These are phyloP conservation scores for Przewalskia tangutica DNA, from an alignment of 257 asterid genomes.

Conservation along the genomic window DNA sequence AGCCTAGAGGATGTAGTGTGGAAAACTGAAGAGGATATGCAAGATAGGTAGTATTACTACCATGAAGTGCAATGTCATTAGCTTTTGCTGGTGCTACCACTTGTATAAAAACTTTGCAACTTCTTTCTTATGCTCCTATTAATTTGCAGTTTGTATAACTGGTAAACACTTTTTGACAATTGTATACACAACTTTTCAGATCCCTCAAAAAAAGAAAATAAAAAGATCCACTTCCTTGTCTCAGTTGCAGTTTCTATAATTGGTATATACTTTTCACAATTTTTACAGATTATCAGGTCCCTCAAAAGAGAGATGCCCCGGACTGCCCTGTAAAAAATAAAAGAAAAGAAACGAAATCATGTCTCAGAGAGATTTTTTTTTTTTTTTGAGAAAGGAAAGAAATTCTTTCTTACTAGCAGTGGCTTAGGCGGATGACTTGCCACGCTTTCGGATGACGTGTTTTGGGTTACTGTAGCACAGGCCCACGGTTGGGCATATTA, in stretches of 20 bases:
- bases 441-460: too few species aligned
- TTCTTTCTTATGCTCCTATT: background rate
- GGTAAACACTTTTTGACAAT: background rate
- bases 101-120: background rate
- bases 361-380: too few species aligned
- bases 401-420: too few species aligned
- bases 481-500: too few species aligned
- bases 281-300: background rate
- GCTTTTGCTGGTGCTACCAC: background rate
- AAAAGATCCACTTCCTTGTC: background rate
- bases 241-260: background rate
- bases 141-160: slow-evolving; percentile 2
- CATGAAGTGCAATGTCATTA: background rate
- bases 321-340: too few species aligned
- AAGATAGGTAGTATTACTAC: slow-evolving; percentile 29
- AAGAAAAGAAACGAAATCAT: too few species aligned
- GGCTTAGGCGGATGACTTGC: too few species aligned
- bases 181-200: background rate
- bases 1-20: slow-evolving; percentile 77
- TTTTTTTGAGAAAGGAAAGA: too few species aligned
- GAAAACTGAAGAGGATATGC: slow-evolving; percentile 91
- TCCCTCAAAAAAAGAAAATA: background rate
- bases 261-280: background rate
- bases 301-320: background rate
- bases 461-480: too few species aligned